Evolutionary conservation across 1,139 yeast genomes (phyloP).

Genomic region (Blastobotrys illinoisensis): DNA sequence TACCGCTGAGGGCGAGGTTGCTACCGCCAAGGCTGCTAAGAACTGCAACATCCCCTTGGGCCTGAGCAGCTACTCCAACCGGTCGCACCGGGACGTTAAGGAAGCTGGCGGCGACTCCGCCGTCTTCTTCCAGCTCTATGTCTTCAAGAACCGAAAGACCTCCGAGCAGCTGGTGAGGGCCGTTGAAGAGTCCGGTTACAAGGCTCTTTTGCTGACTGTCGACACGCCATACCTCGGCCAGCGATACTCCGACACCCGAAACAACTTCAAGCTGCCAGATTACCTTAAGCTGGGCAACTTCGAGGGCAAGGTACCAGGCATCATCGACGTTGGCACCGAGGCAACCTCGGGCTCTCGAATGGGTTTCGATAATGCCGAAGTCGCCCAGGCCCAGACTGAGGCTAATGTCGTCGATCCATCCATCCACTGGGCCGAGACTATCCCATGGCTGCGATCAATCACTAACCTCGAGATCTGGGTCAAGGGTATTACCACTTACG

Average conservation of each 20-base stretch:
- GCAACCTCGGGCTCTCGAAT: conserved; percentile 22
- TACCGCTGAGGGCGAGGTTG: conserved; percentile 56
- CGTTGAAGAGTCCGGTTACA: conserved; percentile 50
- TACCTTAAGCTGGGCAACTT: conserved; percentile 33
- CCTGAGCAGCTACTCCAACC: conserved; percentile 31
- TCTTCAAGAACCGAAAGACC: conserved; percentile 40
- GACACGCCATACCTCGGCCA: conserved; percentile 66
- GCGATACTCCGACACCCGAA: conserved; percentile 50
- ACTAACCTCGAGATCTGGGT: conserved; percentile 36
- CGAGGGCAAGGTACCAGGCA: conserved; percentile 19
- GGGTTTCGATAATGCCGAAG: conserved; percentile 14
- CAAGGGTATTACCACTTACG: conserved; percentile 57
- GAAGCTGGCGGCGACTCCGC: conserved; percentile 29
- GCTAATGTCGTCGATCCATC: conserved; percentile 61
- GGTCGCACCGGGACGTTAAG: conserved; percentile 31
- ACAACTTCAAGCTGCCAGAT: conserved; percentile 41
- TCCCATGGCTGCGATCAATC: conserved; percentile 36
- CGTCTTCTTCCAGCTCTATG: conserved; percentile 41
- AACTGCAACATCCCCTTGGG: conserved; percentile 33
- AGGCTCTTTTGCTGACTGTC: conserved; percentile 59
- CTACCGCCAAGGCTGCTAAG: conserved; percentile 34
- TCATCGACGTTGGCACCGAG: conserved; percentile 29
- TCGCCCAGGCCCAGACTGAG: conserved; percentile 11
- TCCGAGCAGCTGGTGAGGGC: conserved; percentile 41
- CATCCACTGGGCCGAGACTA: conserved; percentile 54